Evolutionary conservation across 2,329 filamentous ascomycete species (phyloP).

Genomic region (Colletotrichum sansevieriae): DNA sequence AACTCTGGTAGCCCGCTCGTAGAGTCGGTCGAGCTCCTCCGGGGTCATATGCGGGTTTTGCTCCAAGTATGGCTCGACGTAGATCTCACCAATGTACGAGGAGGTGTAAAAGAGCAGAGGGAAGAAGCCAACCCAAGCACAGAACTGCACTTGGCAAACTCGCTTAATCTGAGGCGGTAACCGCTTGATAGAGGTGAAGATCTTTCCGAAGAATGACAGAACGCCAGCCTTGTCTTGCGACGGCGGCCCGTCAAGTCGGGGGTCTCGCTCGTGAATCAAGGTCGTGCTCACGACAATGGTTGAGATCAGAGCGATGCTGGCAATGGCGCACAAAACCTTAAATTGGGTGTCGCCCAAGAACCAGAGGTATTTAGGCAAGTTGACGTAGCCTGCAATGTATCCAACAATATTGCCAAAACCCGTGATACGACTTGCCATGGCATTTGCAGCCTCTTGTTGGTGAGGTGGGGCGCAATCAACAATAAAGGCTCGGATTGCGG

Average conservation of each 20-base stretch:
- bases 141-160: constrained; percentile 87
- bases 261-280: constrained; percentile 83
- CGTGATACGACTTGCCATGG: constrained; percentile 90
- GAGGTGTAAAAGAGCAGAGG: constrained; percentile 96
- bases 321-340: constrained; percentile 90
- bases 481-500: constrained; percentile 90
- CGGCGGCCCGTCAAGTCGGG: constrained; percentile 76
- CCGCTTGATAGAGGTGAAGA: constrained; percentile 81
- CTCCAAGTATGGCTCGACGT: constrained; percentile 84
- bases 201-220: constrained; percentile 81
- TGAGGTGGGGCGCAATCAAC: constrained; percentile 93
- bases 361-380: constrained; percentile 80
- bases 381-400: constrained; percentile 86
- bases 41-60: constrained; percentile 83
- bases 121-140: constrained; percentile 95
- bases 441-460: constrained; percentile 93
- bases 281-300: constrained; percentile 80
- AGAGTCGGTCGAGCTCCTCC: constrained; percentile 81
- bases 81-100: constrained; percentile 93
- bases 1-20: constrained; percentile 86
- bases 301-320: constrained; percentile 76
- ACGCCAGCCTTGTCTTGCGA: constrained; percentile 73
- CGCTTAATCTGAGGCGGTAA: constrained; percentile 85
- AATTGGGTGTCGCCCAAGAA: constrained; percentile 92
- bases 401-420: constrained; percentile 93